These are phyloP conservation scores for Mucuna pruriens DNA, from an alignment of 306 rosid species.

Conservation along the genomic window DNA sequence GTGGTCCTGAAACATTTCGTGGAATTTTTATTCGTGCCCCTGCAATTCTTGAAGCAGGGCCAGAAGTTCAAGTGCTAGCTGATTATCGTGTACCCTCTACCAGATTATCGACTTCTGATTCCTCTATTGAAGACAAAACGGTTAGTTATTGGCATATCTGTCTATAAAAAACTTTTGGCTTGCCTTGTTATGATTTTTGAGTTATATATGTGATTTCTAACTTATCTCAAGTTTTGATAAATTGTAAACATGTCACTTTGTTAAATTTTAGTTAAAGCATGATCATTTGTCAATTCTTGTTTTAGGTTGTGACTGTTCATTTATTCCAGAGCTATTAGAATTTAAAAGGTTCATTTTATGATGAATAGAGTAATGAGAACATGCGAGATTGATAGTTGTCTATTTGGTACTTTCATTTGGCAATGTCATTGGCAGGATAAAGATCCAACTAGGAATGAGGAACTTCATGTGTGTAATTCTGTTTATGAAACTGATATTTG, in stretches of 20 bases:
- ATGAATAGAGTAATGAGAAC: neutral
- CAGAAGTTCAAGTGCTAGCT: constrained; percentile 89
- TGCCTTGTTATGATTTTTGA: neutral
- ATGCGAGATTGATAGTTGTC: neutral
- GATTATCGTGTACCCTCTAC: constrained; percentile 60
- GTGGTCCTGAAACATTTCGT: constrained; percentile 88
- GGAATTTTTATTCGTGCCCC: constrained; percentile 98
- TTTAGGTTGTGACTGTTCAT: neutral
- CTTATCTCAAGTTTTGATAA: neutral
- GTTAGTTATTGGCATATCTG: constrained; percentile 44
- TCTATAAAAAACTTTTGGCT: constrained; percentile 5
- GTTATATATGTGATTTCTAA: neutral
- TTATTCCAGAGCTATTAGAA: neutral
- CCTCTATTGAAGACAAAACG: constrained; percentile 56
- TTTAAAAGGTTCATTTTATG: neutral
- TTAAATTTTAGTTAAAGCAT: neutral
- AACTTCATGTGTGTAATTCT: neutral
- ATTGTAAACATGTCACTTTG: neutral
- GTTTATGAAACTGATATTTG: constrained; percentile 10
- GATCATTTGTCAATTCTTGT: neutral
- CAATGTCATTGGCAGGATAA: neutral
- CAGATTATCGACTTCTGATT: constrained; percentile 41
- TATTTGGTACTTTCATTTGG: neutral
- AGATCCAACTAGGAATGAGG: neutral
- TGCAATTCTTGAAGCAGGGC: constrained; percentile 87